Base-by-base conservation (phyloP, 2,329 filamentous ascomycete species). In the Colletotrichum chlorophyti region DNA sequence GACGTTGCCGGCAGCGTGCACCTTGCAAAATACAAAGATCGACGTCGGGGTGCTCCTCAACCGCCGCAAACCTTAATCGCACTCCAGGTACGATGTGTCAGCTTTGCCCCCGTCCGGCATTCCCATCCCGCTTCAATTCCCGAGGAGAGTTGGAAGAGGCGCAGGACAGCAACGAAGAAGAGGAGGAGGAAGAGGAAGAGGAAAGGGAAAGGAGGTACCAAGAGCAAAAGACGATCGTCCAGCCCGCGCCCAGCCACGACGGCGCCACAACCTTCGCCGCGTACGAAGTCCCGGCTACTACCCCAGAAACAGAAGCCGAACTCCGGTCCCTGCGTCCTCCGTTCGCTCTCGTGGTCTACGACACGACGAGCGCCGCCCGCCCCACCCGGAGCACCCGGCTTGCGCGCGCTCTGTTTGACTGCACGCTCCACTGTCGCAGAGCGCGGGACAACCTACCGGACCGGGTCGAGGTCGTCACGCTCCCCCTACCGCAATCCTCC, bases 401-500 rank as follows among this genome's bases (percentile, higher is more conserved):
- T 14, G 51, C 34, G 17, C 34, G 32, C 12, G 51, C 51, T 11
- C 5, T 48, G 1, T 32, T 40, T n/a, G 51, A 53, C 6, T 19
- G 42, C 41, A 53, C 51, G 7, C 4, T 4, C 12, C 14, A n/a
- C 12, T 23, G 1, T n/a, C 32, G 32, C 14, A 29, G 24, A 11
- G 1, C 3, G 12, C 14, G 9, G 3, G 7, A 1, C 9, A 6
- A 31, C n/a, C 3, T 9, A 24, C 23, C 14, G 7, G 31, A 47
- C 26, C 32, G 42, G 7, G 8, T 53, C 6, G 51, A 53, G 26
- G 17, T 53, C n/a, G 26, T 48, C 19, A 48, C 51, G 12, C 34
- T 53, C 2, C 42, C 41, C 3, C 19, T 53, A 11, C 19, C 41
- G 1, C 23, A 45, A 19, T 21, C 23, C 0, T 26, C 8, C 4